phyloP scores from a whole-genome alignment of 169 alveolate genomes.

The Plasmodium relictum region DNA sequence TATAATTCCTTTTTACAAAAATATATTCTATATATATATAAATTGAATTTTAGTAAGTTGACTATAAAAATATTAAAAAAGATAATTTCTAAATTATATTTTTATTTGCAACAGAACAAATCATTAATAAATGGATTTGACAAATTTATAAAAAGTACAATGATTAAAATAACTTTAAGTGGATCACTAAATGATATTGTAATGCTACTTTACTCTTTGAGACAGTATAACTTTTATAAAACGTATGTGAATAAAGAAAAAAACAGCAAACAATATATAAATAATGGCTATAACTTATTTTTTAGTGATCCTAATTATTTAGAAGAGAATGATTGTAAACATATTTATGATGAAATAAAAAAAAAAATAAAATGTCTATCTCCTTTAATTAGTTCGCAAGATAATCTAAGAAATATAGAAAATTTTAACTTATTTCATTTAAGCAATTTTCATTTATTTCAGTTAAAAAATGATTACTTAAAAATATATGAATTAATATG shows the following conservation, averaged over 20 bases:
- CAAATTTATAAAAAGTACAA: conserved; percentile 26
- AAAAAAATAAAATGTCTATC: background rate
- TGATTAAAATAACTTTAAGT: conserved; percentile 18
- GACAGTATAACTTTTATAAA: conserved; percentile 55
- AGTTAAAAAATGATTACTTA: conserved; percentile 11
- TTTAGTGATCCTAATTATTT: too few species aligned
- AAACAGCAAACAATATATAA: background rate
- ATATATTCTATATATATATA: conserved; percentile 63
- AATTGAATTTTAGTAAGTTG: conserved; percentile 24
- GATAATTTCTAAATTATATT: conserved; percentile 43
- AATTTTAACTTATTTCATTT: conserved; percentile 22
- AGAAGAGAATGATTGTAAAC: background rate
- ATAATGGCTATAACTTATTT: background rate
- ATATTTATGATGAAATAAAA: background rate
- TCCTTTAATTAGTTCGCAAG: background rate
- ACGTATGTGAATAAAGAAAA: background rate
- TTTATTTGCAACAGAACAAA: conserved; percentile 18
- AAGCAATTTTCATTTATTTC: background rate
- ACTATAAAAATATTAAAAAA: conserved; percentile 65
- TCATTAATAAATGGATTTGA: conserved; percentile 65
- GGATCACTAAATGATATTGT: conserved; percentile 60
- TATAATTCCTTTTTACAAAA: conserved; percentile 47
- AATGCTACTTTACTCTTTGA: conserved; percentile 17
- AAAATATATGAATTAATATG: conserved; percentile 32
- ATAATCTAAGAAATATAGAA: background rate